Evolutionary conservation across 2,329 filamentous ascomycete species (phyloP), one percentile per base, ranked within the genome.

Genomic region (Scleromitrula shiraiana): DNA sequence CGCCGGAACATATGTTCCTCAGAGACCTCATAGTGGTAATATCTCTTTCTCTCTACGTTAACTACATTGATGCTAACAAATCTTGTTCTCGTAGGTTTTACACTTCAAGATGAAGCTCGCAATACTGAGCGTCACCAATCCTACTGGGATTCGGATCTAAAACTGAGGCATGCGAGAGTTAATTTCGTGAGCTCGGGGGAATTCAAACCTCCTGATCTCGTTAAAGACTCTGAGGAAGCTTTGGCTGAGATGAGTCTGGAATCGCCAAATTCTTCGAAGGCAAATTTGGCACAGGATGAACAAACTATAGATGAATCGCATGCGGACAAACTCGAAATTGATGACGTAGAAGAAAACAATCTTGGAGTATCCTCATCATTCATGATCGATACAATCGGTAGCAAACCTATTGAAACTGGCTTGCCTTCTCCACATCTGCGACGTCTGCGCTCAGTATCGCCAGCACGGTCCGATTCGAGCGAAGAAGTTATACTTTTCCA

Each of bases 401-500:
- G 61, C 36, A 46, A 50, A 17, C 53, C 50, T 19, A 41, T 59
- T 7, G 36, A 62, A 4, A 66, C 65, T 7, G 62, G 62, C 5
- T 49, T 66, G 15, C 51, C 62, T 7, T 53, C 63, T 40, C 64
- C 64, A 5, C 48, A 49, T 22, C 46, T 63, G 29, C 59, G 60
- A 5, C 48, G 50, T 22, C 46, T 63, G 29, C 59, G 60, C 12
- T 55, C 60, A 14, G 39, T 50, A 8, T 65, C 65, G 17, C 68
- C 68, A 14, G 67, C 67, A 2, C 59, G 61, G 6, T 75, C 74
- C 0, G 73, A 79, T 53, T 86, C 83, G 0, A 85, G 82, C 58
- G 85, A 86, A 40, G 87, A 95, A 54, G 70, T 88, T 5, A 80
- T 89, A 39, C 59, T 87, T 0, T 88, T 86, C 61, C 75, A 70